Percentiles rank a stretch among this genome's conserved stretches.
These are phyloP conservation scores for Candida morakotiae DNA, from an alignment of 805 yeast species.

Conservation along the genomic window DNA sequence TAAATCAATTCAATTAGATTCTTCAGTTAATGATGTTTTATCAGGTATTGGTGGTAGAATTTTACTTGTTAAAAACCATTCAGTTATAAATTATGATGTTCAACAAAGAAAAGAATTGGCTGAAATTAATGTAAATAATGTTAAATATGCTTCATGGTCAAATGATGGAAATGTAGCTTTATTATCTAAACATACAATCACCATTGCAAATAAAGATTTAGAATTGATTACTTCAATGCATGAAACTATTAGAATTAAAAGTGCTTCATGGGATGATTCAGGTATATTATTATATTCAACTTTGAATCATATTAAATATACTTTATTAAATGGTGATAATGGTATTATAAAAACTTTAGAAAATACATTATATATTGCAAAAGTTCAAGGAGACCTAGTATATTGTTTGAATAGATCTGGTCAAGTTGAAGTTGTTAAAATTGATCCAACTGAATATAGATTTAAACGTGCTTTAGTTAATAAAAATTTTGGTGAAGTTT, in stretches of 20 bases:
- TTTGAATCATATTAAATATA: slow-evolving; percentile 91
- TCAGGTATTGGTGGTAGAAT: slow-evolving; percentile 82
- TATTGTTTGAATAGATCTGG: slow-evolving; percentile 85
- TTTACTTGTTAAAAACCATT: slow-evolving; percentile 64
- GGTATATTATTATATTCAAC: slow-evolving; percentile 92
- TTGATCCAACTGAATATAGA: slow-evolving; percentile 96
- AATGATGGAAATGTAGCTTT: slow-evolving; percentile 83
- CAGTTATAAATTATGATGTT: slow-evolving; percentile 82
- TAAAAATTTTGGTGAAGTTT: slow-evolving; percentile 86
- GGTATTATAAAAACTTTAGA: slow-evolving; percentile 93
- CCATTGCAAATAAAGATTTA: slow-evolving; percentile 76
- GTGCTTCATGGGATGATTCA: slow-evolving; percentile 96
- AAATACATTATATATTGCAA: slow-evolving; percentile 78
- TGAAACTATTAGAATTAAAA: slow-evolving; percentile 93
- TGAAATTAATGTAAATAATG: slow-evolving; percentile 66
- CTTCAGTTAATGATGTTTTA: slow-evolving; percentile 65
- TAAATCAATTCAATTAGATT: slow-evolving; percentile 70
- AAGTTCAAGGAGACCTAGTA: slow-evolving; percentile 65
- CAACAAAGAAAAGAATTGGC: slow-evolving; percentile 82
- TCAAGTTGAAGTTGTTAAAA: slow-evolving; percentile 67
- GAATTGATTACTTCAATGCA: slow-evolving; percentile 81
- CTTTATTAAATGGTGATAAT: slow-evolving; percentile 86
- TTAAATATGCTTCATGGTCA: slow-evolving; percentile 89
- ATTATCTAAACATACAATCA: slow-evolving; percentile 86
- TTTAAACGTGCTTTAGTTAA: slow-evolving; percentile 90